Evolutionary conservation across 805 yeast species (phyloP).

Genomic region (Zygosaccharomyces rouxii): DNA sequence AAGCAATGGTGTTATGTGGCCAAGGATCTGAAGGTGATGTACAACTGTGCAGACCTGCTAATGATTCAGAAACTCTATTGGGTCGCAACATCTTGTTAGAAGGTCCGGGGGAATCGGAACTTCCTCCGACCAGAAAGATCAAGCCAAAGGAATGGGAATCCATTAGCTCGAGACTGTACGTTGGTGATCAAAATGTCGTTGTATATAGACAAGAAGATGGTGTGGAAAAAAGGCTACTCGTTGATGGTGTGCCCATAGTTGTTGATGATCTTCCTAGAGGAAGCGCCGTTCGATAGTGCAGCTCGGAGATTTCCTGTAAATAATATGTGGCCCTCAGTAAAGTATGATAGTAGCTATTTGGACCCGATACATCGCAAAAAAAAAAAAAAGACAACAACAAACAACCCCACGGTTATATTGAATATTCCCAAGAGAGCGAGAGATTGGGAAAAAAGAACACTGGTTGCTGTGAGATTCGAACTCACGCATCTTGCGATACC

Average conservation of each 20-base stretch:
- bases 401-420: too few relatives aligned
- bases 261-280: constrained; percentile 19
- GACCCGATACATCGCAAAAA: too few relatives aligned
- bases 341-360: too few relatives aligned
- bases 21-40: constrained; percentile 27
- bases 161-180: constrained; percentile 17
- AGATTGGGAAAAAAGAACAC: constrained; percentile 16
- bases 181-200: constrained; percentile 13
- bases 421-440: too few relatives aligned
- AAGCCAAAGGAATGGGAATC: constrained; percentile 23
- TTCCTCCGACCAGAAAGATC: constrained; percentile 15
- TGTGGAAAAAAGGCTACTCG: constrained; percentile 11
- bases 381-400: too few relatives aligned
- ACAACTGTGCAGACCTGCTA: constrained; percentile 16
- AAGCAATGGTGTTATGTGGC: constrained; percentile 68
- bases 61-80: not conserved
- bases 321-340: too few relatives aligned
- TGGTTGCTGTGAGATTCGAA: constrained; percentile 33
- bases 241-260: constrained; percentile 9
- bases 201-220: constrained; percentile 17
- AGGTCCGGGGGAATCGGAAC: not conserved
- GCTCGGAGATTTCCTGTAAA: not conserved
- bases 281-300: constrained; percentile 13
- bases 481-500: constrained; percentile 33
- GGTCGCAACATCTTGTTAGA: constrained; percentile 17